A percentile compares a stretch with the other conserved stretches of the same genome.
phyloP scores from a whole-genome alignment of 306 rosid species.

The Abrus pulchellus region DNA sequence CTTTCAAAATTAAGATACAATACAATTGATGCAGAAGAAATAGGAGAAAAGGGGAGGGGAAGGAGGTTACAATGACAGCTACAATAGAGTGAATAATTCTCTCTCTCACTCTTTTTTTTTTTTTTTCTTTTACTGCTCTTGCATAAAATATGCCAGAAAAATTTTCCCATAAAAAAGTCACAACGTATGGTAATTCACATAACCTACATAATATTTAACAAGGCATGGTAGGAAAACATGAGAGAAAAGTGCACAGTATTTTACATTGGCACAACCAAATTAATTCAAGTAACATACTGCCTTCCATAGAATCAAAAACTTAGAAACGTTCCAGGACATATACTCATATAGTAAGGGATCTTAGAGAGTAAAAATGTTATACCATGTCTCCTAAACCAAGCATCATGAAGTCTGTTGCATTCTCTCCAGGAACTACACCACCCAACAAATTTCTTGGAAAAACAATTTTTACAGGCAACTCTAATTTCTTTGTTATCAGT shows the following conservation, averaged over 20 bases:
- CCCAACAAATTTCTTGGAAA: conserved; percentile 94
- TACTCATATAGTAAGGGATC: background rate
- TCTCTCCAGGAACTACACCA: conserved; percentile 78
- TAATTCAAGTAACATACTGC: conserved; percentile 19
- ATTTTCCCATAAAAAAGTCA: conserved; percentile 26
- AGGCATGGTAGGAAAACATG: conserved; percentile 23
- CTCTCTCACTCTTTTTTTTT: background rate
- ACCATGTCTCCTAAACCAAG: conserved; percentile 99
- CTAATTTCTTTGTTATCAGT: conserved; percentile 91
- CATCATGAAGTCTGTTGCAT: conserved; percentile 93
- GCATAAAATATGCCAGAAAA: conserved; percentile 25
- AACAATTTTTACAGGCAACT: conserved; percentile 97
- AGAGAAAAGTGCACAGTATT: conserved; percentile 25
- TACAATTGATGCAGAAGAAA: conserved; percentile 2
- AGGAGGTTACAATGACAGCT: conserved; percentile 20
- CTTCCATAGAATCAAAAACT: conserved; percentile 11
- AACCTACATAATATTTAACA: conserved; percentile 21
- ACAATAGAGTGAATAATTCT: background rate
- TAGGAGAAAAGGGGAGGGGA: background rate
- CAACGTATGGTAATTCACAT: conserved; percentile 16
- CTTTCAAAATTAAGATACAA: conserved; percentile 25
- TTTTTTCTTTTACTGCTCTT: conserved; percentile 17
- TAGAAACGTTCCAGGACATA: conserved; percentile 12
- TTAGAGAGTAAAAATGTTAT: conserved; percentile 47
- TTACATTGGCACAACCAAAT: conserved; percentile 17